Evolutionary conservation across 2,329 filamentous ascomycete species (phyloP).

Genomic region (Didymella glomerata): DNA sequence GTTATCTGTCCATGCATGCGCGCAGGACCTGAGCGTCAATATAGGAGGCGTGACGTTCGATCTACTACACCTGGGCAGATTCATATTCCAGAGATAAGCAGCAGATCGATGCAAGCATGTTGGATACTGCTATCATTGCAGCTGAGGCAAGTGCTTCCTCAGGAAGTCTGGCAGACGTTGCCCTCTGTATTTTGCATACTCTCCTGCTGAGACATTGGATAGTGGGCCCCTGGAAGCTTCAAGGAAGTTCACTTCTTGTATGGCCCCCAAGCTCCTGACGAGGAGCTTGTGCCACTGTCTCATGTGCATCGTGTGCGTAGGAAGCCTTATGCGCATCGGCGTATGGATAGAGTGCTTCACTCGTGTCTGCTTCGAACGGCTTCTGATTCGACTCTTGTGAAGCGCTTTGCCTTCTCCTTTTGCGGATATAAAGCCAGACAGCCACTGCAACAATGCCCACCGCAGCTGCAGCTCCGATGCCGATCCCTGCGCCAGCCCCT

Average conservation of each 20-base stretch:
- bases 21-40: background rate
- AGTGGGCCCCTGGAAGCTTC: background rate
- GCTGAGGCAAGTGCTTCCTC: background rate
- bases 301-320: background rate
- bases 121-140: background rate
- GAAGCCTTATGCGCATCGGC: background rate
- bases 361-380: background rate
- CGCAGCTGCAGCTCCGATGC: background rate
- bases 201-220: background rate
- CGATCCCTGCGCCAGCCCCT: background rate
- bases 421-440: background rate
- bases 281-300: background rate
- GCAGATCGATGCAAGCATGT: background rate
- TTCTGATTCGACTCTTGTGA: background rate
- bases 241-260: background rate
- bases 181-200: background rate
- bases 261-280: background rate
- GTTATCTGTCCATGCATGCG: background rate
- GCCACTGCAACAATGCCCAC: background rate
- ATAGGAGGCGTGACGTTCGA: background rate
- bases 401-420: background rate
- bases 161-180: background rate
- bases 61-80: too few relatives aligned
- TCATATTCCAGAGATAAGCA: background rate
- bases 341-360: background rate